These are phyloP conservation scores for Yamadazyma kanchanaburiensis DNA, from an alignment of 1,139 yeast species.

Conservation along the genomic window DNA sequence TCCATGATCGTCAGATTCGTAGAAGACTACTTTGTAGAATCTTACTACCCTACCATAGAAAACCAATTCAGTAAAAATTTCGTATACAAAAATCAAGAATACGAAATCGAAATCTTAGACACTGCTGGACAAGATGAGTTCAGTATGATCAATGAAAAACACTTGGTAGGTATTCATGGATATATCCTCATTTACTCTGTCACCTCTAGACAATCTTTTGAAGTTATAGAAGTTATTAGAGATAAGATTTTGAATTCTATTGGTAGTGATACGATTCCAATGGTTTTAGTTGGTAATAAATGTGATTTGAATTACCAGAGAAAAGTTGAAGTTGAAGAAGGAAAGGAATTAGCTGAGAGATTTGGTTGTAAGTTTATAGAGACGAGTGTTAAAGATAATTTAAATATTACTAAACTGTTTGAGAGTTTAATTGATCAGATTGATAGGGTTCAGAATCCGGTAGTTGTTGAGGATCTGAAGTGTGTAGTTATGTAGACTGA, in stretches of 20 bases:
- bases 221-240: constrained; percentile 70
- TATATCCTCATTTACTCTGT: constrained; percentile 81
- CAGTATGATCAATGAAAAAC: constrained; percentile 78
- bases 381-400: constrained; percentile 76
- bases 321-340: constrained; percentile 66
- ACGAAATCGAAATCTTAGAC: constrained; percentile 82
- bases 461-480: constrained; percentile 31
- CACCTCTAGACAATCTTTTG: constrained; percentile 76
- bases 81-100: constrained; percentile 69
- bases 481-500: constrained; percentile 26
- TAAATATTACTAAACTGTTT: constrained; percentile 65
- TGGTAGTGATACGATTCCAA: constrained; percentile 72
- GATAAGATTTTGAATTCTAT: constrained; percentile 79
- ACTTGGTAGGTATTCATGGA: constrained; percentile 82
- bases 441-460: constrained; percentile 57
- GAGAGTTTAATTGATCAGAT: constrained; percentile 67
- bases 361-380: constrained; percentile 71
- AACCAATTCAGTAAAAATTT: constrained; percentile 79
- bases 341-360: constrained; percentile 57
- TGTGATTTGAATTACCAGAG: constrained; percentile 63
- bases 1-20: constrained; percentile 84
- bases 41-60: constrained; percentile 90
- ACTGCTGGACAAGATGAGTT: constrained; percentile 97
- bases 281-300: constrained; percentile 84
- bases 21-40: constrained; percentile 85